These are phyloP conservation scores for Verticillium klebahnii DNA, from an alignment of 2,329 filamentous ascomycete species.

Conservation along the genomic window DNA sequence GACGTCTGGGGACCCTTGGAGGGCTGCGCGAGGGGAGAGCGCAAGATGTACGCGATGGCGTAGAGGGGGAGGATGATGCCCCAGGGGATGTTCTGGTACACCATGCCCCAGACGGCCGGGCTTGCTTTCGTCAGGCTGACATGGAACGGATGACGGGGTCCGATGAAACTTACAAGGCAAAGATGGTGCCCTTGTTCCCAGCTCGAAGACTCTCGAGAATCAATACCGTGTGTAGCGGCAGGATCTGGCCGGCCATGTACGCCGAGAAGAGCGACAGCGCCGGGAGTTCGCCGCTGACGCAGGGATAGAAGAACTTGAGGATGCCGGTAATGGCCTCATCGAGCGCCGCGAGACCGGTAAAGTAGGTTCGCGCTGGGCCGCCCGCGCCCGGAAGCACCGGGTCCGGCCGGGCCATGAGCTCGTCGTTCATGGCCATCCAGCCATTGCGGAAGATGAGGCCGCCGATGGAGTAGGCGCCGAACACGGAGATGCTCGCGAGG, in stretches of 20 bases:
- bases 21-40: slow-evolving; percentile 12
- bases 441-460: background rate
- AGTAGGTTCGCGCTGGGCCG: background rate
- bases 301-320: slow-evolving; percentile 14
- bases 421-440: background rate
- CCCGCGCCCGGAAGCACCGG: background rate
- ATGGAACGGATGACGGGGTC: background rate
- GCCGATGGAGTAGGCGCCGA: background rate
- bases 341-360: slow-evolving; percentile 14
- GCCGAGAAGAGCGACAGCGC: slow-evolving; percentile 12
- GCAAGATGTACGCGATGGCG: slow-evolving; percentile 15
- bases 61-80: slow-evolving; percentile 17
- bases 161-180: slow-evolving; percentile 13
- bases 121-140: slow-evolving; percentile 2
- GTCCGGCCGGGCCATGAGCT: background rate
- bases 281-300: slow-evolving; percentile 8
- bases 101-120: slow-evolving; percentile 14
- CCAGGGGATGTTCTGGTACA: slow-evolving; percentile 16
- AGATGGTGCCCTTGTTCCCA: slow-evolving; percentile 13
- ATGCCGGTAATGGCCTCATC: slow-evolving; percentile 13
- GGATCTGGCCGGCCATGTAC: slow-evolving; percentile 15
- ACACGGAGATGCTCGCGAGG: background rate
- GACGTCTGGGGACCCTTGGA: background rate
- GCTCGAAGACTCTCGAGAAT: slow-evolving; percentile 14
- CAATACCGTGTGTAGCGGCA: slow-evolving; percentile 14